Evolutionary conservation across 2,329 filamentous ascomycete species (phyloP), one percentile per base, ranked within the genome.

Genomic region (Sphaerulina musiva): DNA sequence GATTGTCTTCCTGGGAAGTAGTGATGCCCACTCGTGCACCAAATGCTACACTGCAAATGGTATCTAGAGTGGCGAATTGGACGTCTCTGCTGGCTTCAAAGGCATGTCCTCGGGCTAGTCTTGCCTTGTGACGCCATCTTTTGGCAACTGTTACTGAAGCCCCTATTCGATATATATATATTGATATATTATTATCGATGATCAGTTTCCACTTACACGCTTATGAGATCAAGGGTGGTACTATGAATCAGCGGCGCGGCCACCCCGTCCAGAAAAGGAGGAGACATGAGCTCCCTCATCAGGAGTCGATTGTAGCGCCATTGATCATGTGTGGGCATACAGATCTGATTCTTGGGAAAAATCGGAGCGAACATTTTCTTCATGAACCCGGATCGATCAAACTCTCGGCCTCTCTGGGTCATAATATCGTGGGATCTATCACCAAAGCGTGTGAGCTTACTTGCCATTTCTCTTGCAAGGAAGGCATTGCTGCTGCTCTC

Each of bases 401-500:
- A 78, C 41, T 77, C 75, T 45, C 70, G 72, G 29, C 59, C 60
- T 11, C 74, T 71, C 1, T 74, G 70, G 4, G 73, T 62, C 26
- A 77, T 68, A 42, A 78, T 69, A 58, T 78, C 75, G 59, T 76
- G 72, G 12, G 66, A 63, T 61, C 26, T 26, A 26, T 26, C 6
- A 4, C 26, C 14, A 17, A 17, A 17, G 26, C 4, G 26, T 6
- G 26, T 26, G 26, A 26, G 26, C 26, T 26, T 26, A 17, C 14
- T 17, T 17, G 14, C 14, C 6, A 6, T 2, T 26, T 26, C 26
- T 26, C 26, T 4, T 26, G 14, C 14, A 17, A 17, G 14, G 14
- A 17, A 17, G 26, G 26, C 26, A 26, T 4, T 26, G 4, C 26
- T 26, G 26, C 26, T 4, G 14, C 14, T 26, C 26, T 26, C 6